Evolutionary conservation across 805 yeast species (phyloP).

Genomic region (Wickerhamomyces alni): DNA sequence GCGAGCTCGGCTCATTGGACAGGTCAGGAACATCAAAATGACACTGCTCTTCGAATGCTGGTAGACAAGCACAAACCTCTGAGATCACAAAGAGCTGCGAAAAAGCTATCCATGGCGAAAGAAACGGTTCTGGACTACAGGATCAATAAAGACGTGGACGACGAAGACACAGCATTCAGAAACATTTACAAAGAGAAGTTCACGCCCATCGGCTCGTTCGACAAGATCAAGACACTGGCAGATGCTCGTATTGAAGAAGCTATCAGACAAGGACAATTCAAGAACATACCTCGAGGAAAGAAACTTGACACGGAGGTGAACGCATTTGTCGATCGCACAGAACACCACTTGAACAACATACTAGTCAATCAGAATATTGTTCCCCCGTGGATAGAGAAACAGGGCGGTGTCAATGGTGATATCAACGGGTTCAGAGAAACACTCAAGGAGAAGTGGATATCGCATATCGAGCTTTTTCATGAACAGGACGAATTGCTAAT

Average conservation of each 20-base stretch:
- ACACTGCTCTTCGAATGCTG: slow-evolving; percentile 48
- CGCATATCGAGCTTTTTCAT: slow-evolving; percentile 9
- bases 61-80: slow-evolving; percentile 43
- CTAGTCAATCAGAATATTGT: slow-evolving; percentile 67
- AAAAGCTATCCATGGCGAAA: slow-evolving; percentile 51
- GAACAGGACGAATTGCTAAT: slow-evolving; percentile 7
- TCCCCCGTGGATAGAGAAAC: slow-evolving; percentile 90
- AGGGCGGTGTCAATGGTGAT: slow-evolving; percentile 46
- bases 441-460: slow-evolving; percentile 36
- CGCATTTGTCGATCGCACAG: slow-evolving; percentile 61
- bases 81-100: slow-evolving; percentile 20
- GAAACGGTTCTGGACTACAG: slow-evolving; percentile 64
- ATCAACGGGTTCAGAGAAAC: slow-evolving; percentile 41
- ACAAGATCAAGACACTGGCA: slow-evolving; percentile 57
- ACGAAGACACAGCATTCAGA: slow-evolving; percentile 41
- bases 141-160: slow-evolving; percentile 27
- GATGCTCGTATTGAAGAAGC: slow-evolving; percentile 75
- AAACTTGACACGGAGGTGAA: slow-evolving; percentile 40
- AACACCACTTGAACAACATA: slow-evolving; percentile 74
- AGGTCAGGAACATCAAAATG: slow-evolving; percentile 45
- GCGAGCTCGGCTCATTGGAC: slow-evolving; percentile 55
- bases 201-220: slow-evolving; percentile 32
- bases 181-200: slow-evolving; percentile 61
- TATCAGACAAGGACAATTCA: slow-evolving; percentile 62
- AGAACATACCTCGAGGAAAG: slow-evolving; percentile 57